Evolutionary conservation across 2,329 filamentous ascomycete species (phyloP).

Genomic region (Myriosclerotinia curreyana): DNA sequence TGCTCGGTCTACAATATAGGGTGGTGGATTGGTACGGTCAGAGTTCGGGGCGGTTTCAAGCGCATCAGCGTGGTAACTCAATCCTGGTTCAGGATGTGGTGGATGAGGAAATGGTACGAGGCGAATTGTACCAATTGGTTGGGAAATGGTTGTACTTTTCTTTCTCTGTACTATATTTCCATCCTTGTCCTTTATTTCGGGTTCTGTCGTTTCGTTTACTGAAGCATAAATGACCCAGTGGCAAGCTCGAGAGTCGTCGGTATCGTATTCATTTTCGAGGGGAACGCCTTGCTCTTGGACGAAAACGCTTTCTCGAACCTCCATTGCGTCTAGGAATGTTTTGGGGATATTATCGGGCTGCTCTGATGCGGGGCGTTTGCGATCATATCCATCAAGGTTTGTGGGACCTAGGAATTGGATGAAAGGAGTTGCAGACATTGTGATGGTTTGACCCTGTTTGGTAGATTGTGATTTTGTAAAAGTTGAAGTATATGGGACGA

Average conservation of each 20-base stretch:
- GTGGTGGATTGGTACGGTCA: constrained; percentile 21
- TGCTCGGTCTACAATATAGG: constrained; percentile 32
- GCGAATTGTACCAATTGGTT: constrained; percentile 42
- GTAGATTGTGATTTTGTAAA: background rate
- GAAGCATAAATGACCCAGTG: constrained; percentile 81
- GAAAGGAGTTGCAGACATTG: constrained; percentile 34
- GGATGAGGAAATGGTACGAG: constrained; percentile 58
- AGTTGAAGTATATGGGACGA: background rate
- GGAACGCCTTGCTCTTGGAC: constrained; percentile 57
- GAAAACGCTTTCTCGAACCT: constrained; percentile 59
- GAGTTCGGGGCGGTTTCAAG: constrained; percentile 23
- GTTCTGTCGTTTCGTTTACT: constrained; percentile 48
- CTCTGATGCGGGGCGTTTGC: constrained; percentile 41
- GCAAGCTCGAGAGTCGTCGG: constrained; percentile 73
- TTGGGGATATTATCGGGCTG: constrained; percentile 50
- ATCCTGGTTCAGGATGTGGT: constrained; percentile 56
- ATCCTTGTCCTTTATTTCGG: constrained; percentile 46
- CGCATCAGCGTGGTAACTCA: constrained; percentile 29
- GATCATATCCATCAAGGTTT: constrained; percentile 49
- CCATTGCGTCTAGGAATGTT: constrained; percentile 62
- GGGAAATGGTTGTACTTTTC: constrained; percentile 43
- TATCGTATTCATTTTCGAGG: constrained; percentile 71
- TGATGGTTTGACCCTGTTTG: background rate
- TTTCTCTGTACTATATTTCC: constrained; percentile 45
- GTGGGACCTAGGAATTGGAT: constrained; percentile 42